phyloP scores from a whole-genome alignment of 768 basidiomycete genomes.

The Suillus occidentalis region DNA sequence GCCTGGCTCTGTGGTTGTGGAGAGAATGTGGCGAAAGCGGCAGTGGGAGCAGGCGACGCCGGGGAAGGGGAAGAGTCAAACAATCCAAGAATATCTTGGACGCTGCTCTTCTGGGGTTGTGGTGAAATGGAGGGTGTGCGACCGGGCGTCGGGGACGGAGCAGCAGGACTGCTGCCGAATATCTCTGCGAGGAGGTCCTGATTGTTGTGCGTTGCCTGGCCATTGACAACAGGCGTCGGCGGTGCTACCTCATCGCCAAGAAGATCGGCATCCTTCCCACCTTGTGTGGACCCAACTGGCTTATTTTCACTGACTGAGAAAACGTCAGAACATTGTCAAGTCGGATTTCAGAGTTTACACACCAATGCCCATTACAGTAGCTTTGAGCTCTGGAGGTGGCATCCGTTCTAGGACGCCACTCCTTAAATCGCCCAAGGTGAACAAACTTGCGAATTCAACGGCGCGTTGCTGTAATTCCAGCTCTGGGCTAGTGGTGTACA shows the following conservation, averaged over 20 bases:
- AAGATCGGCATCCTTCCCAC: slow-evolving; percentile 79
- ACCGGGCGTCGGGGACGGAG: slow-evolving; percentile 28
- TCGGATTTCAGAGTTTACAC: slow-evolving; percentile 23
- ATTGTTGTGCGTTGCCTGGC: slow-evolving; percentile 55
- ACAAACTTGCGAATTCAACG: slow-evolving; percentile 90
- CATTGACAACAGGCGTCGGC: slow-evolving; percentile 42
- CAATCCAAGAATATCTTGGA: slow-evolving; percentile 90
- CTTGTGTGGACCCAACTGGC: slow-evolving; percentile 87
- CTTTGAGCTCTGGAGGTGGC: slow-evolving; percentile 98
- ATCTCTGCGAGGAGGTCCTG: slow-evolving; percentile 93
- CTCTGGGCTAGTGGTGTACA: slow-evolving; percentile 85
- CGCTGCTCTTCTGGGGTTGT: slow-evolving; percentile 54
- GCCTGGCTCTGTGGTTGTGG: slow-evolving; percentile 39
- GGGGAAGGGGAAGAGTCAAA: slow-evolving; percentile 59
- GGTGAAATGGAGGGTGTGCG: slow-evolving; percentile 42
- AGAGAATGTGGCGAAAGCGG: slow-evolving; percentile 32
- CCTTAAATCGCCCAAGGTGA: slow-evolving; percentile 70
- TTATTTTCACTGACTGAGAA: slow-evolving; percentile 88
- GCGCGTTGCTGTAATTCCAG: slow-evolving; percentile 95
- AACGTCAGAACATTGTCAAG: slow-evolving; percentile 5
- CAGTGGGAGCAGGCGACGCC: slow-evolving; percentile 21
- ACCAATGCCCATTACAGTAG: slow-evolving; percentile 96
- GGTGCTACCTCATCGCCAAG: slow-evolving; percentile 72
- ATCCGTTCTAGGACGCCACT: slow-evolving; percentile 93
- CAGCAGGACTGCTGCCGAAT: slow-evolving; percentile 59